Base-by-base conservation (phyloP, 257 asterid genomes). In the Scutellaria minor region DNA sequence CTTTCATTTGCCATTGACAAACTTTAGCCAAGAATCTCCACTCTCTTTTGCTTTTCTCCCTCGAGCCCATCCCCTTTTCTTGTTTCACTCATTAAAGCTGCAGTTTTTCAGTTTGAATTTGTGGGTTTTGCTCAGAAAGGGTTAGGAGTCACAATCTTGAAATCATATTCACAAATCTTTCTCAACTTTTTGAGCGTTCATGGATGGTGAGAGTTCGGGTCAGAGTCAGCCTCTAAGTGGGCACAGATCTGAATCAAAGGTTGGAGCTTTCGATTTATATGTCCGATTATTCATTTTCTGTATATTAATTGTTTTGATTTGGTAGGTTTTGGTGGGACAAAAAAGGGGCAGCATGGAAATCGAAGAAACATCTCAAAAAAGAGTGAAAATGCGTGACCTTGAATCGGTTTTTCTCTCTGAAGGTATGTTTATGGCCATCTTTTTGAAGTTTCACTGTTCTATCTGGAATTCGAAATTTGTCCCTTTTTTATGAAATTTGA, bases 381-480 rank as follows among this genome's bases (percentile, higher is more conserved):
- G 81, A 70, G 77, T 73, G 70, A 85, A 85, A 82, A 80, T 80
- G 82, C 83, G 85, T 44, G 81, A 80, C 55, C 81, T 82, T 64
- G 80, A 73, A 56, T 78, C 85, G 0, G 82, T 82, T 75, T 53
- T 82, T 59, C 76, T 64, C 44, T 69, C 80, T 39, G 82, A 78
- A 66, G 76, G 89, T 85, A 46, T 27, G 55, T 9, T 8, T 62
- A 47, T 75, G 59, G 37, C 52, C 37, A 31, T 31, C 37, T 2
- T 31, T 31, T 31, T 31, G 37, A 41, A 6, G 10, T 56, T 61
- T 74, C 78, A 72, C 66, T 80, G 78, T 78, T 77, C 39, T 69
- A 41, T 78, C 50, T 37, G 22, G 52, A 14, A 9, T 66, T 66
- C 51, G 3, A 0, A 64, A 0, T 7, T 7, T n/a, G 9, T 35